Base-by-base conservation (phyloP, 2,329 filamentous ascomycete genomes). In the Fusarium pseudocircinatum region DNA sequence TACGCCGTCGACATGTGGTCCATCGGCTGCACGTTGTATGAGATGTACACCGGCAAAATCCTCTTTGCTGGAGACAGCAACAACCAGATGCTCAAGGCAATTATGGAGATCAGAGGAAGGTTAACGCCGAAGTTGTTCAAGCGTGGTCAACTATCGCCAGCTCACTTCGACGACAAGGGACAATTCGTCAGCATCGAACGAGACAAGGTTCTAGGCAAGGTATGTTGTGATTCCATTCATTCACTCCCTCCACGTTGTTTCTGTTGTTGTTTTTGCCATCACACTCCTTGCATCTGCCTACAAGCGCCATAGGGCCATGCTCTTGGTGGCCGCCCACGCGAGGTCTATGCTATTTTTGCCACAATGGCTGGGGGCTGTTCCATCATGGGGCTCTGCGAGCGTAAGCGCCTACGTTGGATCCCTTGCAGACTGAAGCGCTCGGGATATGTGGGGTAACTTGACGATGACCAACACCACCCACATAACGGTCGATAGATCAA, bases 1-100 rank as follows among this genome's bases (percentile, higher is more conserved):
- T 97, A 96, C 80, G 92, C 93, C 13, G 94, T 98, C 74, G 96
- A 99, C 82, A 94, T 97, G 87, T 99, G 96, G 96, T 97, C 96
- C 13, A 94, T 98, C 74, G 97, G 96, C 42, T 99, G 96, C 83
- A 99, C 96, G 1, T 87, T 98, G 36, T 99, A 97, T 82, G 96
- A 99, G 83, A 87, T 99, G 44, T 98, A 97, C 85, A 98, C 96
- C 1, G 96, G 96, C 79, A 97, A 98, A 82, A 98, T 99, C 65
- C 87, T 99, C 37, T 99, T 99, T 81, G 95, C 94, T 2, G 96
- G 96, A 67, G 90, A 94, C 73, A 96, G 94, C 84, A 99, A 99
- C 85, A 99, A 99, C 80, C 95, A 97, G 84, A 99, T 99, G 96
- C 89, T 99, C 68, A 93, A 94, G 72, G 92, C 93, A 26, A 97